phyloP scores from a whole-genome alignment of 768 basidiomycete genomes.

The Hebeloma cylindrosporum region DNA sequence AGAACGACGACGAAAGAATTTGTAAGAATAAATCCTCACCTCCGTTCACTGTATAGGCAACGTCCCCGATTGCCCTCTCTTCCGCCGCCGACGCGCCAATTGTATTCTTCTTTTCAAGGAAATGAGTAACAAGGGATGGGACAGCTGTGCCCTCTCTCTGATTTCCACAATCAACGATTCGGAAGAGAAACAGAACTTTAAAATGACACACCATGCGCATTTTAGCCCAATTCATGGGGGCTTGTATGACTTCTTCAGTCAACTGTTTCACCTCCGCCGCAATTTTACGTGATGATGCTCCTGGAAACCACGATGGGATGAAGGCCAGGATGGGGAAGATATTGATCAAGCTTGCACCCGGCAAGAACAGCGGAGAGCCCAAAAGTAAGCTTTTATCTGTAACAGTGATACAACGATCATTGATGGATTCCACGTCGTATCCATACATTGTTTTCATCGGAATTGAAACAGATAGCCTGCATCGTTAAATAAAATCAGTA shows the following conservation, averaged over 20 bases:
- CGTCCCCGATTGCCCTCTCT: constrained; percentile 10
- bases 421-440: constrained; percentile 13
- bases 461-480: constrained; percentile 18
- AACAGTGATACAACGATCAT: constrained; percentile 14
- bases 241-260: constrained; percentile 4
- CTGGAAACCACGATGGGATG: constrained; percentile 19
- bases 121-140: constrained; percentile 9
- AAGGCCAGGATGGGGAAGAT: constrained; percentile 14
- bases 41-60: constrained; percentile 17
- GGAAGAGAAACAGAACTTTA: background rate
- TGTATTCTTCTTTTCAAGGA: constrained; percentile 7
- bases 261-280: background rate
- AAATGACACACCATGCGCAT: constrained; percentile 7
- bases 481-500: background rate
- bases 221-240: constrained; percentile 13
- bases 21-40: constrained; percentile 4
- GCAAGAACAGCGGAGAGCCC: background rate
- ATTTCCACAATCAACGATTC: background rate
- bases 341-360: constrained; percentile 11
- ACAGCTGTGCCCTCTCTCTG: constrained; percentile 9
- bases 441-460: constrained; percentile 20
- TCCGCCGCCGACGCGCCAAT: constrained; percentile 4
- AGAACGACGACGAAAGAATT: background rate
- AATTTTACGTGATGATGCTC: constrained; percentile 4
- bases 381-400: constrained; percentile 11